Evolutionary conservation across 2,329 filamentous ascomycete genomes (phyloP).

Genomic region (Keithomyces neogunnii): DNA sequence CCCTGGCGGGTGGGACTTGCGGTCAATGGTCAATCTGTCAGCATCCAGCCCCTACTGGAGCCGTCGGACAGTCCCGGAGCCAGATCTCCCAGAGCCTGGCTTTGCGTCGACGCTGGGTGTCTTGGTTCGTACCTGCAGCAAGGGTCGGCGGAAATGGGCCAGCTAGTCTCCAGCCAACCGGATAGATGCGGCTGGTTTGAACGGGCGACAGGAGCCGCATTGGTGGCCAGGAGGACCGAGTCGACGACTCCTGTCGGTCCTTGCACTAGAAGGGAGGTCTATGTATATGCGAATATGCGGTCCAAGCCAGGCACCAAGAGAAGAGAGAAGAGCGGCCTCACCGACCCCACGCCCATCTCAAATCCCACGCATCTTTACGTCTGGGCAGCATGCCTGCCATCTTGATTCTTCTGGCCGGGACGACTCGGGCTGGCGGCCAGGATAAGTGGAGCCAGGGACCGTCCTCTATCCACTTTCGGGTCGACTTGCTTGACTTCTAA

Average conservation of each 20-base stretch:
- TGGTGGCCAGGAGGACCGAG: not conserved
- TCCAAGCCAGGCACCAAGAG: not conserved
- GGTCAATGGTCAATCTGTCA: not conserved
- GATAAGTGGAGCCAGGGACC: not conserved
- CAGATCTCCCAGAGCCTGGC: not conserved
- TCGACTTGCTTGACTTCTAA: not conserved
- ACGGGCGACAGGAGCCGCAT: not conserved
- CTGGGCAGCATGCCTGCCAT: no score
- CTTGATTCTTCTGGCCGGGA: not conserved
- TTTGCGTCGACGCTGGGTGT: not conserved
- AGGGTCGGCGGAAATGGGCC: not conserved
- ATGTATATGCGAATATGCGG: not conserved
- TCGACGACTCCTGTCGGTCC: not conserved
- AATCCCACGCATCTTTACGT: not conserved
- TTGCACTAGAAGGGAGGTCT: not conserved
- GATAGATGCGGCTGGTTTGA: slow-evolving; percentile 1
- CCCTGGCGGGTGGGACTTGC: no score
- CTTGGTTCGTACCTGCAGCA: slow-evolving; percentile 2
- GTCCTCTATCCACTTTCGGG: not conserved
- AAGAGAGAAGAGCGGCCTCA: not conserved
- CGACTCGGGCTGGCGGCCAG: not conserved
- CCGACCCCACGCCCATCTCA: not conserved
- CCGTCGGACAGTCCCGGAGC: slow-evolving; percentile 5
- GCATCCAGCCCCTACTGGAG: not conserved
- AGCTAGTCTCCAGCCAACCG: slow-evolving; percentile 4